These are phyloP conservation scores for Eucalyptus virginea DNA, from an alignment of 345 rosid species.

Conservation along the genomic window DNA sequence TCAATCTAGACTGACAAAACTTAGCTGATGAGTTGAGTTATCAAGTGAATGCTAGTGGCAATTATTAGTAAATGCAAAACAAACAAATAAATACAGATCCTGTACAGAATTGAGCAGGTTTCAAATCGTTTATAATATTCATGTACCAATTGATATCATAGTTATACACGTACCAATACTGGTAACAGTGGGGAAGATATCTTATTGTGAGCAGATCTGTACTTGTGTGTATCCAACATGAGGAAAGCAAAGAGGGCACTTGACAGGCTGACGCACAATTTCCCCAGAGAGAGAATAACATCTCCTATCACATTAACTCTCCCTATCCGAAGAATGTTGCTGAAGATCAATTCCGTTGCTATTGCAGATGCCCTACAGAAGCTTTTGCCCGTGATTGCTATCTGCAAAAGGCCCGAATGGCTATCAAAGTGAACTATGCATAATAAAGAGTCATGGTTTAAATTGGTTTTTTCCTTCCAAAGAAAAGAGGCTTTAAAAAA, in stretches of 20 bases:
- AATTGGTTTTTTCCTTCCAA: neutral
- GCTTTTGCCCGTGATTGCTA: slow-evolving; percentile 92
- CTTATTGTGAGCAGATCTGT: slow-evolving; percentile 65
- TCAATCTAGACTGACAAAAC: neutral
- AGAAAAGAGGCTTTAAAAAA: neutral
- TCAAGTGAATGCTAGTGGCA: neutral
- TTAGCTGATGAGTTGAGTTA: neutral
- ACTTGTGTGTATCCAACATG: slow-evolving; percentile 87
- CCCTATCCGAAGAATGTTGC: slow-evolving; percentile 81
- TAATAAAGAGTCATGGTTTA: neutral
- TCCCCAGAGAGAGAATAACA: slow-evolving; percentile 80
- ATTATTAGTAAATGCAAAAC: neutral
- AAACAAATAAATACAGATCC: neutral
- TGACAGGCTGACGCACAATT: slow-evolving; percentile 85
- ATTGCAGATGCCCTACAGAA: slow-evolving; percentile 75
- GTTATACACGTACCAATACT: slow-evolving; percentile 53
- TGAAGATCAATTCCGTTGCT: slow-evolving; percentile 80
- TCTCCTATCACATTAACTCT: slow-evolving; percentile 94
- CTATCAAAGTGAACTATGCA: neutral
- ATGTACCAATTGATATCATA: neutral
- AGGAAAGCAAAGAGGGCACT: slow-evolving; percentile 85
- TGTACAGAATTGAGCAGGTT: neutral
- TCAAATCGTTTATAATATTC: neutral
- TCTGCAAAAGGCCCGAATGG: slow-evolving; percentile 23
- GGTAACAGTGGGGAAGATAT: slow-evolving; percentile 91